Conservation (phyloP, 176 grass and related monocot species). For the Phoenix roebelenii region DNA sequence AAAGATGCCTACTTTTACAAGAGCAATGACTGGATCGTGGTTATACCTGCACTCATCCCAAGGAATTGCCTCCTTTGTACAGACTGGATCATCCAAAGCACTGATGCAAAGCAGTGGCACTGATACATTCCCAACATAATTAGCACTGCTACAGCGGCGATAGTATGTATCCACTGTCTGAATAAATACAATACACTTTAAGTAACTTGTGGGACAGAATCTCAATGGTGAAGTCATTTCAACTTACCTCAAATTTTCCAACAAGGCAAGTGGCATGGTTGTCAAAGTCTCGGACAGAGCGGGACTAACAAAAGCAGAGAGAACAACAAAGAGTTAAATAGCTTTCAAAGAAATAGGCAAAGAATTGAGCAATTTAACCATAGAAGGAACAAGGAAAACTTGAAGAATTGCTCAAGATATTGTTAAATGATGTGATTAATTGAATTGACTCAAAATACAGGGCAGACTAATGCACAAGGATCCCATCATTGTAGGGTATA, state of each 20-base stretch:
- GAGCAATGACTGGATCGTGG: neutral
- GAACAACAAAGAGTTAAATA: neutral
- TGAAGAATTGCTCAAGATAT: too few species aligned
- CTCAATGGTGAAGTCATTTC: neutral
- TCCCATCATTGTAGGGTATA: too few species aligned
- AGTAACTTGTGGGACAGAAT: neutral
- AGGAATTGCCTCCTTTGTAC: slow-evolving; percentile 91
- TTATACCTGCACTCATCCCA: slow-evolving; percentile 94
- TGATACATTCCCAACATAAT: slow-evolving; percentile 61
- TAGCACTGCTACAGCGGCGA: slow-evolving; percentile 73
- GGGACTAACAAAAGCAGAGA: slow-evolving; percentile 49
- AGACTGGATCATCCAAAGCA: slow-evolving; percentile 94
- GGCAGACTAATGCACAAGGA: too few species aligned
- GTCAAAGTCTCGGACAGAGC: slow-evolving; percentile 86
- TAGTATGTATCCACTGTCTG: slow-evolving; percentile 99
- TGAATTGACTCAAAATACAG: too few species aligned
- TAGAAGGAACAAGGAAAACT: too few species aligned
- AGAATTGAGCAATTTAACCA: too few species aligned
- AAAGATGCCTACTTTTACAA: slow-evolving; percentile 6
- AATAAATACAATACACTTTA: slow-evolving; percentile 18
- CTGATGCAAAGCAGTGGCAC: slow-evolving; percentile 84
- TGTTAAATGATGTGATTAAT: too few species aligned
- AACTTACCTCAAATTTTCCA: slow-evolving; percentile 78
- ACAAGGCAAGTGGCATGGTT: slow-evolving; percentile 74
- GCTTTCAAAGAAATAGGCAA: slow-evolving; percentile 4